Base-by-base conservation (phyloP, 768 basidiomycete species). In the Hericium coralloides region DNA sequence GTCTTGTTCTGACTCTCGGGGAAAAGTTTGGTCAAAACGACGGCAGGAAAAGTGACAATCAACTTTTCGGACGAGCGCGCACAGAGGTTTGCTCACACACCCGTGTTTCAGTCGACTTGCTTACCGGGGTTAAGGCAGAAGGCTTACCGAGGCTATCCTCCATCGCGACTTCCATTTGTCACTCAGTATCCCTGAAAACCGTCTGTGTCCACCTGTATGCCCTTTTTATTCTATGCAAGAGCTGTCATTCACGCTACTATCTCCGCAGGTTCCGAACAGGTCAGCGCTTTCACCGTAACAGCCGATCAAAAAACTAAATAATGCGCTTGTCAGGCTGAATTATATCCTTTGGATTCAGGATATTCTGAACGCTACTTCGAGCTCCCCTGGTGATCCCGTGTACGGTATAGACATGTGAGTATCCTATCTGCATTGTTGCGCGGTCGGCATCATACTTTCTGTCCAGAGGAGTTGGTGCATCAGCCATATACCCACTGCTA, bases 271-370 rank as follows among this genome's bases (percentile, higher is more conserved):
- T 8, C 86, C 89, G 0, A 89, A 89, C 60, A 79, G 88, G 87
- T 85, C n/a, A 31, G 57, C 49, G 18, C 36, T 49, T 17, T 37
- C 26, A 8, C 31, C 15, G 17, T 3, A 14, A 50, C 8, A 1
- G 52, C 15, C n/a, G 15, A 8, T 3, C 31, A 36, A 15, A 3
- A 17, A 25, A 38, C 12, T 55, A 23, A 43, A 10, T 15, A 6
- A n/a, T 7, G 0, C 39, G 5, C 2, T 9, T 12, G 15, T 3
- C 60, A 92, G 93, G 63, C 68, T 95, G 47, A 93, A 97, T 68
- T 97, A 97, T 64, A 74, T 95, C 5, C 76, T 93, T 5, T 91
- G 89, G 89, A 73, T 92, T 22, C 83, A 91, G 70, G 87, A 92
- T 64, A 75, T 92, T 49, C 58, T 87, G 6, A 60, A 66, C 20